phyloP scores from a whole-genome alignment of 2,329 filamentous ascomycete genomes.

The Thelonectria blattea region DNA sequence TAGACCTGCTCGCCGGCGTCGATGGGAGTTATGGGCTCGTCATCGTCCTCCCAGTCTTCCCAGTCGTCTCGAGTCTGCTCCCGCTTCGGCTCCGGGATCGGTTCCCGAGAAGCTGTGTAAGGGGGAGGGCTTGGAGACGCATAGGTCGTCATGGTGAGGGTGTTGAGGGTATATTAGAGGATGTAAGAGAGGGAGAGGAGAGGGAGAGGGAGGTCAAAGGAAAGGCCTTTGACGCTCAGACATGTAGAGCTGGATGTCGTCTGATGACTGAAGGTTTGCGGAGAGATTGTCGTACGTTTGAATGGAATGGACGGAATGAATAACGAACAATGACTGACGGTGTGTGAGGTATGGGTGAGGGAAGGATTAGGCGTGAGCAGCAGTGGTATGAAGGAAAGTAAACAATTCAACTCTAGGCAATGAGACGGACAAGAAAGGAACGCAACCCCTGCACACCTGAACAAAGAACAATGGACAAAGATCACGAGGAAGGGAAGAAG shows the following conservation, averaged over 20 bases:
- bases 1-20: slow-evolving; percentile 47
- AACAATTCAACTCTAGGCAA: not conserved
- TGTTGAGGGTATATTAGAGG: slow-evolving; percentile 17
- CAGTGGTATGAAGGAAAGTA: not conserved
- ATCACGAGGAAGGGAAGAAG: slow-evolving; percentile 1
- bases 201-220: not conserved
- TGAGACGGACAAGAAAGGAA: slow-evolving; percentile 35
- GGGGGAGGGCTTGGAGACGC: slow-evolving; percentile 21
- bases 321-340: slow-evolving; percentile 1
- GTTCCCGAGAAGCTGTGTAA: slow-evolving; percentile 24
- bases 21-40: slow-evolving; percentile 50
- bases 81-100: slow-evolving; percentile 7
- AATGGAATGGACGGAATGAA: not conserved
- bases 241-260: slow-evolving; percentile 18
- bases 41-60: slow-evolving; percentile 62
- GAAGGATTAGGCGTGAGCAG: not conserved
- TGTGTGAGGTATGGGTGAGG: not conserved
- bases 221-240: slow-evolving; percentile 19
- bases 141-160: slow-evolving; percentile 25
- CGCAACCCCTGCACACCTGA: slow-evolving; percentile 20
- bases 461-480: slow-evolving; percentile 6
- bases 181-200: slow-evolving; percentile 4
- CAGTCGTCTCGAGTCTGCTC: slow-evolving; percentile 49
- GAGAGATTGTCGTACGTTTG: not conserved
- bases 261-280: slow-evolving; percentile 15